A percentile compares a stretch with the other conserved stretches of the same genome.
These are phyloP conservation scores for Paecilomyces niveus DNA, from an alignment of 2,329 filamentous ascomycete genomes.

Conservation along the genomic window DNA sequence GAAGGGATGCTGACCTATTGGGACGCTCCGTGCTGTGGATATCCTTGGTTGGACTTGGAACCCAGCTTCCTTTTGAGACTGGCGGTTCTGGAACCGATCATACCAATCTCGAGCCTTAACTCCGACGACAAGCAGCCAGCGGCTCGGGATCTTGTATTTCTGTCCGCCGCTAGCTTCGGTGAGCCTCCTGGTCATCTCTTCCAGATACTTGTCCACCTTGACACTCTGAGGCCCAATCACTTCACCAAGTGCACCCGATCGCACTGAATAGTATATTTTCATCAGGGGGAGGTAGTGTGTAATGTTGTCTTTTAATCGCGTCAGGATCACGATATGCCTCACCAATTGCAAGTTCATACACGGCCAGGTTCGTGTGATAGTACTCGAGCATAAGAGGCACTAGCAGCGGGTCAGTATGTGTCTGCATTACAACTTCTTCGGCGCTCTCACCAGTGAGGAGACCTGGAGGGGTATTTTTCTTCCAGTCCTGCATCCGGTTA, in stretches of 20 bases:
- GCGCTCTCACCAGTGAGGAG: constrained; percentile 20
- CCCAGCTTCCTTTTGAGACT: constrained; percentile 7
- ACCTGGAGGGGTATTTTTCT: constrained; percentile 18
- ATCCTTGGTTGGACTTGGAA: constrained; percentile 1
- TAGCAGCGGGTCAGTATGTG: constrained; percentile 3
- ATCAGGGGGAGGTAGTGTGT: constrained; percentile 25
- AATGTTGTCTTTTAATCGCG: constrained; percentile 25
- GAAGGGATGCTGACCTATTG: neutral
- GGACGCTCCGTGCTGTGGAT: neutral
- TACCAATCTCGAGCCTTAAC: constrained; percentile 27
- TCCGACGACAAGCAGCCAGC: constrained; percentile 26
- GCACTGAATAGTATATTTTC: constrained; percentile 28
- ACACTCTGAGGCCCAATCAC: constrained; percentile 22
- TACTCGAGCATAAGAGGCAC: constrained; percentile 25
- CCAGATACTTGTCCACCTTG: constrained; percentile 24
- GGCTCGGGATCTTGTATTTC: constrained; percentile 26
- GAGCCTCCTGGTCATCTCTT: constrained; percentile 21
- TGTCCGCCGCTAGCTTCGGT: constrained; percentile 24
- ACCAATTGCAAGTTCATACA: constrained; percentile 27
- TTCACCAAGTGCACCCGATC: constrained; percentile 22
- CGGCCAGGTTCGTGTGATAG: constrained; percentile 21
- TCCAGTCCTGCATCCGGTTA: constrained; percentile 27
- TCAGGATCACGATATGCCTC: constrained; percentile 30
- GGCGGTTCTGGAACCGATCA: constrained; percentile 19
- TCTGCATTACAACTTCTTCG: neutral